Evolutionary conservation across 495 filamentous ascomycete species (phyloP).

Genomic region (Mycothermus thermophilus): DNA sequence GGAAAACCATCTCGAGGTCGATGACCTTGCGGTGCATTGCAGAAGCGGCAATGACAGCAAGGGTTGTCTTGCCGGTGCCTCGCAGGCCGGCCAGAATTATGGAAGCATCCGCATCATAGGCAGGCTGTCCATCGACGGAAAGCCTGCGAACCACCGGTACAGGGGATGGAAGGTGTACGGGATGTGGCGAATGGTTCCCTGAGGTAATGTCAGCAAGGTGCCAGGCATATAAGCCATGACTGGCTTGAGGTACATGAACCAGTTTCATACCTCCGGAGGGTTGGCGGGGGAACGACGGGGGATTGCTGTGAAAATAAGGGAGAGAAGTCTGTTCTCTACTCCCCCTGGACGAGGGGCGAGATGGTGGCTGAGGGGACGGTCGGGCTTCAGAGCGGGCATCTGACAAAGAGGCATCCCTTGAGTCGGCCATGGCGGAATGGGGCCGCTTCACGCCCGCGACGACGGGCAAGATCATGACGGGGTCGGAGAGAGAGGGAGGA

Average conservation of each 20-base stretch:
- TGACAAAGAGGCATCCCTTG: slow-evolving; percentile 4
- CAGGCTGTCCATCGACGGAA: neutral
- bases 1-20: slow-evolving; percentile 49
- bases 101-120: slow-evolving; percentile 44
- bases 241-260: too few species aligned
- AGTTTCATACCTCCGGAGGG: too few species aligned
- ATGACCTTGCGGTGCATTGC: slow-evolving; percentile 48
- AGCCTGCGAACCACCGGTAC: slow-evolving; percentile 3
- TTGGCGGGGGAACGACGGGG: too few species aligned
- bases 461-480: slow-evolving; percentile 7
- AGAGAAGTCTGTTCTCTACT: neutral
- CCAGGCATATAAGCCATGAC: too few species aligned
- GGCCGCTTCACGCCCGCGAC: slow-evolving; percentile 15
- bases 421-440: slow-evolving; percentile 10
- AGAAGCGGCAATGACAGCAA: slow-evolving; percentile 53
- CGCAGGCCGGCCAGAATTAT: slow-evolving; percentile 56
- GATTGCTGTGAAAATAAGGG: neutral
- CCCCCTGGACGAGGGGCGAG: slow-evolving; percentile 2
- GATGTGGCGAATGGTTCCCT: slow-evolving; percentile 1
- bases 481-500: neutral
- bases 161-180: slow-evolving; percentile 5
- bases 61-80: slow-evolving; percentile 55
- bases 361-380: too few species aligned
- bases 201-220: too few species aligned
- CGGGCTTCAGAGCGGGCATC: neutral